Evolutionary conservation across 2,329 filamentous ascomycete species (phyloP).

Genomic region (Cercospora beticola): DNA sequence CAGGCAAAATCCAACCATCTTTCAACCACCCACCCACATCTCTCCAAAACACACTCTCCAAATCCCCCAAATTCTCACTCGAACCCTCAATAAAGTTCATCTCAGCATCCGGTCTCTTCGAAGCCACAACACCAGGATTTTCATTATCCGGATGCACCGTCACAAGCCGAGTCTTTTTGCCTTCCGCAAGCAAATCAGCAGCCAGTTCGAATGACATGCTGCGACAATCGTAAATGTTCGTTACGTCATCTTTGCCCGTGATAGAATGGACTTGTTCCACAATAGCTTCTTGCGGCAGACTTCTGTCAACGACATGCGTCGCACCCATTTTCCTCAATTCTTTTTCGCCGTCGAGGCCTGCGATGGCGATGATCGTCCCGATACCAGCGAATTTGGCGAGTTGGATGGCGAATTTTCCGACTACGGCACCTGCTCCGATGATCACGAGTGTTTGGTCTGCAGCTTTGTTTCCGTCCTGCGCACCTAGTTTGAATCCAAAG

Average conservation of each 20-base stretch:
- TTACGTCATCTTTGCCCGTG: slow-evolving; percentile 2
- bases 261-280: slow-evolving; percentile 1
- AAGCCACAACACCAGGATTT: not conserved
- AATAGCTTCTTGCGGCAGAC: not conserved
- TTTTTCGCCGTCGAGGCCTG: not conserved
- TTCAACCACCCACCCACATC: slow-evolving; percentile 7
- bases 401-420: slow-evolving; percentile 12
- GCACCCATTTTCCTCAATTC: slow-evolving; percentile 10
- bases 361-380: slow-evolving; percentile 7
- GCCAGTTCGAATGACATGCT: slow-evolving; percentile 10
- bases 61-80: not conserved
- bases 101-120: not conserved
- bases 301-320: slow-evolving; percentile 5
- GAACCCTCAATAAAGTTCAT: slow-evolving; percentile 1
- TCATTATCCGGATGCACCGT: slow-evolving; percentile 5
- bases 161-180: not conserved
- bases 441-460: not conserved
- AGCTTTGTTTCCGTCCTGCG: not conserved
- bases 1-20: not conserved
- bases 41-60: slow-evolving; percentile 9
- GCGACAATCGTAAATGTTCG: slow-evolving; percentile 6
- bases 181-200: not conserved
- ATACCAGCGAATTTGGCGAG: slow-evolving; percentile 13
- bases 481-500: not conserved
- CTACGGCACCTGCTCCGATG: slow-evolving; percentile 9